Evolutionary conservation across 176 grass and related monocot genomes (phyloP), one percentile per base, ranked within the genome.

Genomic region (Oryza coarctata): DNA sequence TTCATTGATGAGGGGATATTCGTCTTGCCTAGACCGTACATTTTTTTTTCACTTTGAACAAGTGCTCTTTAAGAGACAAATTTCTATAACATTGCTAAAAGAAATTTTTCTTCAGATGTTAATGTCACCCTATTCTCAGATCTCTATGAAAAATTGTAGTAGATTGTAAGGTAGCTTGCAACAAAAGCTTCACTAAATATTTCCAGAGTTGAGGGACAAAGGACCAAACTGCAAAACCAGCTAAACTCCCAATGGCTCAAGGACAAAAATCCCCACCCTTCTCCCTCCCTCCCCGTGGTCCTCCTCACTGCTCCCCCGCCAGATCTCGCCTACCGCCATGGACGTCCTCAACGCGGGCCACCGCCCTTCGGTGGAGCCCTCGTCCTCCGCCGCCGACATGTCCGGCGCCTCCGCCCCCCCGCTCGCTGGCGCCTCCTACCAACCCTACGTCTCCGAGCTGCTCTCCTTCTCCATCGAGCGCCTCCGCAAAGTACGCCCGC

Each of bases 381-480:
- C 45, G 14, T 49, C 45, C 12, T 12, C 40, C 22, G 33, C 78
- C 57, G 60, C 8, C 33, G 78, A 82, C 43, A 82, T 90, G 85
- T 68, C 27, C 26, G 28, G 38, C 1, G 55, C 75, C 45, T 66
- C 80, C 30, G 75, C 40, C 30, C 90, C 91, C 69, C 93, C 93
- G 9, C 87, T 95, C 40, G 70, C 80, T 17, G 91, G 89, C 9
- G 64, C 87, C 3, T 79, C 87, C 17, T 91, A 95, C 62, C 96
- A 99, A 73, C 89, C 89, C 44, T 99, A 99, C 77, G 93, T 99
- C n/a, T 99, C 96, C 69, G 96, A 99, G 89, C 96, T 99, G 65
- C 96, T 99, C 70, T 99, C 96, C 79, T 99, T 99, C 89, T 95
- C 96, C 83, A 95, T 99, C 84, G 96, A 99, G 80, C 90, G 96